These are phyloP conservation scores for Zoysia matrella DNA, from an alignment of 202 grass and related monocot species.

Conservation along the genomic window DNA sequence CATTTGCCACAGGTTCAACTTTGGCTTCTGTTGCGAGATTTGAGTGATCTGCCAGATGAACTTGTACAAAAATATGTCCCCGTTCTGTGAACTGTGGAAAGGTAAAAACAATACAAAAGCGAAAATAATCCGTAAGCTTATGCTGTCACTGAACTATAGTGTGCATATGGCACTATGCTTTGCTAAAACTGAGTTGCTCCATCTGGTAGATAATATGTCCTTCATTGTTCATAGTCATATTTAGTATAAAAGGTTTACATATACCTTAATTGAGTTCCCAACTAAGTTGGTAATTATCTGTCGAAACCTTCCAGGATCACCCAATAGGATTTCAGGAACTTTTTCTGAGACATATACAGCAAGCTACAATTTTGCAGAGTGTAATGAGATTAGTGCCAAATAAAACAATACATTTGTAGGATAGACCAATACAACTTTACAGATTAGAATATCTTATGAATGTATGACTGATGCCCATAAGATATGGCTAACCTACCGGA, in stretches of 20 bases:
- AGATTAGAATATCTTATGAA: too few species aligned
- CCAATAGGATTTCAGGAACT: conserved; percentile 90
- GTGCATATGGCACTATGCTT: background rate
- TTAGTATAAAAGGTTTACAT: conserved; percentile 20
- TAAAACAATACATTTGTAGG: conserved; percentile 33
- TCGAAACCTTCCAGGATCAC: conserved; percentile 95
- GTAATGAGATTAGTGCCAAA: conserved; percentile 41
- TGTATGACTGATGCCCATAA: background rate
- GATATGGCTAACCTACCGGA: background rate
- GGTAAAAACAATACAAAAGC: conserved; percentile 38
- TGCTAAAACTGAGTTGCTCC: background rate
- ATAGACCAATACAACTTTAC: too few species aligned
- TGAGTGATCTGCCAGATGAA: conserved; percentile 85
- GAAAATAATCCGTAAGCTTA: conserved; percentile 32
- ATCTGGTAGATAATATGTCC: too few species aligned
- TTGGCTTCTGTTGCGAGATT: conserved; percentile 79
- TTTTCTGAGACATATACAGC: conserved; percentile 93
- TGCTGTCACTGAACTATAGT: conserved; percentile 30
- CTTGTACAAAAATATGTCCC: conserved; percentile 17
- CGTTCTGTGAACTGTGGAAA: conserved; percentile 79
- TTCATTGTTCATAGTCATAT: background rate
- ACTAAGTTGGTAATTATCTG: conserved; percentile 99
- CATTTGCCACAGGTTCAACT: conserved; percentile 53
- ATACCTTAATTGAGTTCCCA: conserved; percentile 96
- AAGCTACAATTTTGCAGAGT: conserved; percentile 61